Evolutionary conservation across 768 basidiomycete genomes (phyloP).

Genomic region (Russula olivacea): DNA sequence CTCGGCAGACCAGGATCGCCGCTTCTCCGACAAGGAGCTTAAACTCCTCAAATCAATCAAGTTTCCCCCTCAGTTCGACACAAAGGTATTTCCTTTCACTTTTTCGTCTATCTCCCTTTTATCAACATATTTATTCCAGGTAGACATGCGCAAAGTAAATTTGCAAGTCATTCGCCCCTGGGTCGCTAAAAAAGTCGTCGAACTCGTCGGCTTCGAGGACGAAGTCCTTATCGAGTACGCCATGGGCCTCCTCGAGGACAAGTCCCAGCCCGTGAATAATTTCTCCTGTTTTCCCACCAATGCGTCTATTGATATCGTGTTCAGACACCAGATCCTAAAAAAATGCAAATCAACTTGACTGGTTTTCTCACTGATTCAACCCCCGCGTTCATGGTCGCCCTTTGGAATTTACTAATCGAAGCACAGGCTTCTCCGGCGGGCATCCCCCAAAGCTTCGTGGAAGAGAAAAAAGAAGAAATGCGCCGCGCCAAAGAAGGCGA

Average conservation of each 20-base stretch:
- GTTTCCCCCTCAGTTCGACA: constrained; percentile 84
- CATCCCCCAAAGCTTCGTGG: constrained; percentile 84
- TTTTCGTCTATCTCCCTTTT: not conserved
- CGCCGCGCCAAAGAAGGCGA: constrained; percentile 61
- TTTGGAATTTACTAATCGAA: constrained; percentile 91
- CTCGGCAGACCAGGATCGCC: constrained; percentile 83
- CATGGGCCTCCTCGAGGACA: constrained; percentile 88
- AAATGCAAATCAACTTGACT: constrained; percentile 91
- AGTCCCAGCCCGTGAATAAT: constrained; percentile 64
- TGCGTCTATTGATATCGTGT: constrained; percentile 7
- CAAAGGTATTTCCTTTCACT: constrained; percentile 51
- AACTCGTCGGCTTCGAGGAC: constrained; percentile 91
- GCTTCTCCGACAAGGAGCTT: constrained; percentile 92
- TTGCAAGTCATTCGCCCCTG: constrained; percentile 87
- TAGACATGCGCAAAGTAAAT: constrained; percentile 96
- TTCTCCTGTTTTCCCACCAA: not conserved
- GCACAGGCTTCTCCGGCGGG: constrained; percentile 86
- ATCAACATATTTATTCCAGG: constrained; percentile 39
- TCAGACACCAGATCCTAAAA: constrained; percentile 85
- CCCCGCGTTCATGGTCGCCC: constrained; percentile 73
- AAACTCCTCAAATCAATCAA: constrained; percentile 85
- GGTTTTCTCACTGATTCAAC: constrained; percentile 91
- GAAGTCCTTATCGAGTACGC: constrained; percentile 97
- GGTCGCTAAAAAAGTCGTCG: constrained; percentile 89
- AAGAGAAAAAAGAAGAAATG: constrained; percentile 90